These are phyloP conservation scores for Xeromyces bisporus DNA, from an alignment of 495 filamentous ascomycete genomes.

Conservation along the genomic window DNA sequence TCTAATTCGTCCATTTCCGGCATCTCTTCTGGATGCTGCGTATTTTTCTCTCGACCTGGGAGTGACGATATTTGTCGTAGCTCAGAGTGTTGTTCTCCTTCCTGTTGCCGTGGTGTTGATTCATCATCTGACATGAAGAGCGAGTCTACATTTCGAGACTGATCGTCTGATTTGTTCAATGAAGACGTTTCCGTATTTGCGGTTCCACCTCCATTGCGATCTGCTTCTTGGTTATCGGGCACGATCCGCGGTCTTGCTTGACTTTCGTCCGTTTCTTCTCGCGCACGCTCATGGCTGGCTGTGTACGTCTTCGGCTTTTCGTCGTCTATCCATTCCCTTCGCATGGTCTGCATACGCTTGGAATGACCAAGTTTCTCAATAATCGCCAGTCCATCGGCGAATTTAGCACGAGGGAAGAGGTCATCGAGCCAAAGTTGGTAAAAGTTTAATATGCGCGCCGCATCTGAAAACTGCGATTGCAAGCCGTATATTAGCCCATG, in stretches of 20 bases:
- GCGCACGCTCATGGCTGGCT: conserved; percentile 1
- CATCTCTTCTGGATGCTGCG: conserved; percentile 3
- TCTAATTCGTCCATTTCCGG: conserved; percentile 24
- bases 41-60: conserved; percentile 7
- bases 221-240: not conserved
- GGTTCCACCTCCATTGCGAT: too few species aligned
- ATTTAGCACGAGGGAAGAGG: conserved; percentile 85
- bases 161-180: not conserved
- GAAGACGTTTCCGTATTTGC: not conserved
- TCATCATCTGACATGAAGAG: not conserved
- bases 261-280: not conserved
- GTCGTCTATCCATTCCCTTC: conserved; percentile 78
- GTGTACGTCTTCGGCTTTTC: conserved; percentile 17
- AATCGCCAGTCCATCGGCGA: conserved; percentile 75
- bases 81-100: too few species aligned
- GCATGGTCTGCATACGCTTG: conserved; percentile 51
- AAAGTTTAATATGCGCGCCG: conserved; percentile 63
- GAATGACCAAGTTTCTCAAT: conserved; percentile 89
- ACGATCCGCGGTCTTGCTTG: not conserved
- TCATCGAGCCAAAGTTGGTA: conserved; percentile 98
- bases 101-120: not conserved
- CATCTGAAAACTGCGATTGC: conserved; percentile 57
- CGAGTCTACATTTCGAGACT: not conserved
- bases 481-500: too few species aligned
- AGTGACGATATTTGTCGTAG: too few species aligned